Percentiles rank a stretch among this genome's conserved stretches.
Conservation (phyloP, 2,329 filamentous ascomycete species). For the Fusarium stilboides region DNA sequence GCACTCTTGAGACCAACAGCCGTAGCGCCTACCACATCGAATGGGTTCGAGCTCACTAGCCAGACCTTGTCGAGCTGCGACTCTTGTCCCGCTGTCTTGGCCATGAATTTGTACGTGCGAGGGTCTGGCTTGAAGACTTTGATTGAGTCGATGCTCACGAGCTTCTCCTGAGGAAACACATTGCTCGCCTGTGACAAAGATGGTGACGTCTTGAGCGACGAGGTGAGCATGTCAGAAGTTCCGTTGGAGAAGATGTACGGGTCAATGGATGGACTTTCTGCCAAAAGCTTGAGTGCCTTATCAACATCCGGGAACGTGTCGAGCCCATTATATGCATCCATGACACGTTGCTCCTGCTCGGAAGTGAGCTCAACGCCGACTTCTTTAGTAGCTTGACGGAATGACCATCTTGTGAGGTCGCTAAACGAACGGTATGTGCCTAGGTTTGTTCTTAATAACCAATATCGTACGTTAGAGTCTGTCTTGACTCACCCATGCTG, state of each 20-base stretch:
- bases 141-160: conserved; percentile 74
- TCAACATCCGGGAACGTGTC: conserved; percentile 76
- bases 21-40: conserved; percentile 78
- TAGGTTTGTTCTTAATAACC: conserved; percentile 50
- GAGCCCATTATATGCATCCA: conserved; percentile 76
- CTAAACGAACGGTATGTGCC: conserved; percentile 68
- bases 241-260: conserved; percentile 81
- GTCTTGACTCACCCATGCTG: conserved; percentile 74
- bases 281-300: conserved; percentile 65
- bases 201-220: conserved; percentile 71
- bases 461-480: not conserved
- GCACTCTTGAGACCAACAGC: conserved; percentile 73
- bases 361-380: conserved; percentile 61
- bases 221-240: conserved; percentile 72
- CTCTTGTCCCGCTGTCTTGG: conserved; percentile 63
- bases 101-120: conserved; percentile 73
- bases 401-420: conserved; percentile 73
- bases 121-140: conserved; percentile 76
- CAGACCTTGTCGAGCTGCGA: conserved; percentile 68
- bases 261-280: conserved; percentile 58
- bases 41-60: conserved; percentile 81
- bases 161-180: conserved; percentile 50
- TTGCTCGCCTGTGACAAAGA: conserved; percentile 52
- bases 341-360: conserved; percentile 64
- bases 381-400: conserved; percentile 76